These are phyloP conservation scores for Boeremia lycopersici DNA, from an alignment of 2,329 filamentous ascomycete species.

Conservation along the genomic window DNA sequence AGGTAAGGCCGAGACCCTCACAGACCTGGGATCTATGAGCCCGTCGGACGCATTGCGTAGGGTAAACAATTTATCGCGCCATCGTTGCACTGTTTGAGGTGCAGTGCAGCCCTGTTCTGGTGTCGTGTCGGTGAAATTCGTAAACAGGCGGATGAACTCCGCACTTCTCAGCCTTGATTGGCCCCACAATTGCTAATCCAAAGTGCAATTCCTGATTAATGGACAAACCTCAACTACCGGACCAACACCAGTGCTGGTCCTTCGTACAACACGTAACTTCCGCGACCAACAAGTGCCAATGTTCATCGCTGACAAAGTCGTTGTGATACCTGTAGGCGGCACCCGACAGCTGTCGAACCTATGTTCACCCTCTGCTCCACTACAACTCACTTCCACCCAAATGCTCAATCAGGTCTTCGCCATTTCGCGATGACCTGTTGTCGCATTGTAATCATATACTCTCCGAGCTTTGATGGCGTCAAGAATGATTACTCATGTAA, in stretches of 20 bases:
- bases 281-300: not conserved
- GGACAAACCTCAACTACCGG: not conserved
- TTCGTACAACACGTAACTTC: not conserved
- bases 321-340: too few relatives aligned
- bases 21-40: not conserved
- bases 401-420: too few relatives aligned
- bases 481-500: too few relatives aligned
- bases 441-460: too few relatives aligned
- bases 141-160: conserved; percentile 8
- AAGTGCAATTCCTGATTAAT: not conserved
- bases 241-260: not conserved
- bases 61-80: conserved; percentile 9
- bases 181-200: not conserved
- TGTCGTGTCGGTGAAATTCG: not conserved
- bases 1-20: not conserved
- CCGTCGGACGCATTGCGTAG: not conserved
- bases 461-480: too few relatives aligned
- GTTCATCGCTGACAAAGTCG: too few relatives aligned
- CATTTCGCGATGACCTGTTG: too few relatives aligned
- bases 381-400: too few relatives aligned
- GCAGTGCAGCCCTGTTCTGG: not conserved
- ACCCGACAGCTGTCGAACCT: too few relatives aligned
- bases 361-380: too few relatives aligned
- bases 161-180: not conserved
- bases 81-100: not conserved